These are phyloP conservation scores for Rhododendron griersonianum DNA, from an alignment of 148 eudicot genomes.

Conservation along the genomic window DNA sequence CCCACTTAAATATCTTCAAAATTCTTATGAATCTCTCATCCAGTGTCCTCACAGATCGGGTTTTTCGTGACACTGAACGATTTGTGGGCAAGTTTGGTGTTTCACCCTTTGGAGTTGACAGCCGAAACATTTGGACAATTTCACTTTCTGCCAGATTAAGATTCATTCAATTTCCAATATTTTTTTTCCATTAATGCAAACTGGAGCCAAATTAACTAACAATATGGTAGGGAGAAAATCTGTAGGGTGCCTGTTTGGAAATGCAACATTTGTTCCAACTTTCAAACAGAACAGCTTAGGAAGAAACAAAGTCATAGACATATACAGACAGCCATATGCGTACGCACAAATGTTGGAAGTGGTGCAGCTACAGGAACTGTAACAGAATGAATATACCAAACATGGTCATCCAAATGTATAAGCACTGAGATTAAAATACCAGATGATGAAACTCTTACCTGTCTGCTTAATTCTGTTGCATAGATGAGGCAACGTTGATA, in stretches of 20 bases:
- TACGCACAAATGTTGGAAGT: background rate
- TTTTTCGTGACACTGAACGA: slow-evolving; percentile 15
- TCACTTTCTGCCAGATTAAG: slow-evolving; percentile 56
- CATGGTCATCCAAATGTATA: background rate
- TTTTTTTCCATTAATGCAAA: background rate
- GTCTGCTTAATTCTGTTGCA: slow-evolving; percentile 40
- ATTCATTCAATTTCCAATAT: background rate
- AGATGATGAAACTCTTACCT: slow-evolving; percentile 15
- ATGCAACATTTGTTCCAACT: background rate
- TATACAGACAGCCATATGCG: background rate
- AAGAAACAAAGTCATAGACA: background rate
- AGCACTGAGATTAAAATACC: background rate
- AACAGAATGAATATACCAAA: background rate
- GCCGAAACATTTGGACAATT: slow-evolving; percentile 76
- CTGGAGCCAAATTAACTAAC: background rate
- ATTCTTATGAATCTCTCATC: slow-evolving; percentile 90
- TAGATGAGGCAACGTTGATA: slow-evolving; percentile 28
- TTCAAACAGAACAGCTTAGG: background rate
- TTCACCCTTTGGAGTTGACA: slow-evolving; percentile 43
- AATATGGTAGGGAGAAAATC: background rate
- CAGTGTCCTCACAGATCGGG: slow-evolving; percentile 42
- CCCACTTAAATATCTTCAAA: slow-evolving; percentile 95
- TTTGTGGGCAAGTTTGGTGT: slow-evolving; percentile 17
- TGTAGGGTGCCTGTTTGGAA: background rate
- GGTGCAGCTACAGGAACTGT: background rate